Evolutionary conservation across 768 basidiomycete species (phyloP), one percentile per base, ranked within the genome.

Genomic region (Dentipellis fragilis): DNA sequence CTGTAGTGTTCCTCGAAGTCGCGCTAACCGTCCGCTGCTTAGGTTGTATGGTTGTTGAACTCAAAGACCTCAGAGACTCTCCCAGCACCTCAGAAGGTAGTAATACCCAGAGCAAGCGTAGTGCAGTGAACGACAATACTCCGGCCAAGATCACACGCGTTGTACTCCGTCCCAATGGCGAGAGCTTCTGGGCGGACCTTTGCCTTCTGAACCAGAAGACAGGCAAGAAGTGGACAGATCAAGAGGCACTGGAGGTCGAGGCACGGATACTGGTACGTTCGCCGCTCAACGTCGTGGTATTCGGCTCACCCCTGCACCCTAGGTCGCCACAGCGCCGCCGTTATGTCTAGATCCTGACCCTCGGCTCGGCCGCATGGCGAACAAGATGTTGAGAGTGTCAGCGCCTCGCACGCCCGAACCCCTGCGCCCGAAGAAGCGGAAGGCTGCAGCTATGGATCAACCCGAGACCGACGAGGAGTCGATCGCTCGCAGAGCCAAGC

Each of bases 41-140:
- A 93, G 90, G 90, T 38, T 89, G 88, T 63, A 82, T 93, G 79
- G 77, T 93, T 57, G 90, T 91, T 1, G 89, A 93, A 65, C 75
- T 92, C 22, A 72, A 86, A 37, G 89, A 93, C 65, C 87, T 87
- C 63, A 77, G 88, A 10, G 80, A 83, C 29, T 29, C 29, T 29
- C 29, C 7, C 75, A 78, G 54, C 76, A 71, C 64, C 67, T 65
- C 54, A 82, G 78, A 55, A 84, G 88, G 12, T 81, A 79, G 62
- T 78, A 75, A 59, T 81, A 84, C 1, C 79, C 36, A 3, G 59
- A 62, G 19, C 57, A 62, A 51, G 23, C 49, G 5, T 48, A 54
- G 37, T 21, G 37, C 14, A 14, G 19, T 4, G 29, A 19, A 9
- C 14, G 40, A 42, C 19, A 19, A 14, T 14, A 22, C 14, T 45